A percentile compares a stretch with the other conserved stretches of the same genome.
Conservation (phyloP, 2,329 filamentous ascomycete species). For the Sordariomycetes sp. region DNA sequence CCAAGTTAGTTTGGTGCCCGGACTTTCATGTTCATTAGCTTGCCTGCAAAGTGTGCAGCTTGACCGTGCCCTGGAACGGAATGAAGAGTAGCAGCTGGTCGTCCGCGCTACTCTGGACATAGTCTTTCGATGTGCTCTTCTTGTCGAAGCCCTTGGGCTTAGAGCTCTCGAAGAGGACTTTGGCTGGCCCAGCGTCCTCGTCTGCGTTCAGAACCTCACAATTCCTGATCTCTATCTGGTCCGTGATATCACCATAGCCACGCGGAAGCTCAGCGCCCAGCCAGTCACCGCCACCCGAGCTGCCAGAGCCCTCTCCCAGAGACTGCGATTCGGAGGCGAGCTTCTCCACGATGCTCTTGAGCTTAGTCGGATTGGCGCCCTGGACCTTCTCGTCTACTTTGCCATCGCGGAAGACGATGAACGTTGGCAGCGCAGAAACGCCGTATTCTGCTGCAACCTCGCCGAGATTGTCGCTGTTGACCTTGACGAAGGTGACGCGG, state of each 20-base stretch:
- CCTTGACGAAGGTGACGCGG: conserved; percentile 74
- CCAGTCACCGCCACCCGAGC: conserved; percentile 48
- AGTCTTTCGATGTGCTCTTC: conserved; percentile 57
- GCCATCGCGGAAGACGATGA: conserved; percentile 75
- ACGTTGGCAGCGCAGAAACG: conserved; percentile 78
- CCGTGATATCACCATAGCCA: conserved; percentile 76
- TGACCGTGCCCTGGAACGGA: conserved; percentile 79
- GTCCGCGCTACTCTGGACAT: conserved; percentile 93
- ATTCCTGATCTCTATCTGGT: conserved; percentile 68
- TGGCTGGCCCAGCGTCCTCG: conserved; percentile 62
- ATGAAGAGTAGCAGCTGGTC: conserved; percentile 92
- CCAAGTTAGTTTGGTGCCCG: conserved; percentile 9
- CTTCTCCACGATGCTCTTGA: conserved; percentile 63
- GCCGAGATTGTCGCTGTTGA: conserved; percentile 72
- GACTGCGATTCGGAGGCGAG: conserved; percentile 57
- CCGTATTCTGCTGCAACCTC: conserved; percentile 66
- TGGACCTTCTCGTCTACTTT: conserved; percentile 58
- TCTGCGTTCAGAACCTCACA: conserved; percentile 86
- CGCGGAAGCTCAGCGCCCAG: conserved; percentile 65
- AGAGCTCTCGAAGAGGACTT: conserved; percentile 60
- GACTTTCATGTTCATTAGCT: not conserved
- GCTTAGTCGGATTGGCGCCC: conserved; percentile 63
- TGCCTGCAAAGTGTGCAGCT: conserved; percentile 75
- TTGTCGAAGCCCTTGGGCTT: conserved; percentile 58
- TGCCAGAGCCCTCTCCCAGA: conserved; percentile 34